Conservation (phyloP, 768 basidiomycete genomes). For the Pisolithus albus region DNA sequence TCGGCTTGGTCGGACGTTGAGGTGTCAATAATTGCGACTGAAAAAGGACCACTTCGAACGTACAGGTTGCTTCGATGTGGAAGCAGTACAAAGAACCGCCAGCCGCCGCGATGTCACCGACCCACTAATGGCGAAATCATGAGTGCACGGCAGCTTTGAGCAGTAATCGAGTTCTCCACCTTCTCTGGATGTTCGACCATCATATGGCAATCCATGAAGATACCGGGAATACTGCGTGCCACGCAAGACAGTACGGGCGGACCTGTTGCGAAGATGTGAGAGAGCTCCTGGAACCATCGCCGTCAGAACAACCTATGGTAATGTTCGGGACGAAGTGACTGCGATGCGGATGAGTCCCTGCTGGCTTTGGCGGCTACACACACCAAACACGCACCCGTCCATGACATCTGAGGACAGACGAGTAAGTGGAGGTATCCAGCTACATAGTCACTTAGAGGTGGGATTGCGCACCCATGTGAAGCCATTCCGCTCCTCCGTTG, state of each 20-base stretch:
- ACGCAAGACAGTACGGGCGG: conserved; percentile 85
- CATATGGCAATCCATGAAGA: conserved; percentile 99
- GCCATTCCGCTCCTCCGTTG: conserved; percentile 90
- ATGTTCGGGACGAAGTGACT: conserved; percentile 99
- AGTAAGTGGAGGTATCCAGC: conserved; percentile 2
- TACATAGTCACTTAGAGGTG: conserved; percentile 6
- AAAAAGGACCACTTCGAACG: conserved; percentile 18
- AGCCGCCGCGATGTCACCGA: conserved; percentile 90
- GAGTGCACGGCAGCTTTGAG: neutral
- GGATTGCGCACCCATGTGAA: conserved; percentile 78
- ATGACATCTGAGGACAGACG: conserved; percentile 71
- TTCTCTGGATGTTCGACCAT: conserved; percentile 94
- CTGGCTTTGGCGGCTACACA: neutral
- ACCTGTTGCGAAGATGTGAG: conserved; percentile 39
- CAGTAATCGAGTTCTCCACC: conserved; percentile 33
- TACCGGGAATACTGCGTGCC: conserved; percentile 79
- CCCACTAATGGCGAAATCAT: conserved; percentile 60
- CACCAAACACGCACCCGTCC: conserved; percentile 67
- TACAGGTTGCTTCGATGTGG: conserved; percentile 90
- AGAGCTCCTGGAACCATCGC: neutral
- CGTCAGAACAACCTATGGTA: conserved; percentile 70
- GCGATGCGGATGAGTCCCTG: conserved; percentile 5
- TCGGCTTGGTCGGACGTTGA: conserved; percentile 42
- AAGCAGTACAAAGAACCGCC: conserved; percentile 95
- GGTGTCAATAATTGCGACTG: neutral